Evolutionary conservation across 116 monocot species (phyloP).

Genomic region (Thalassia testudinum): DNA sequence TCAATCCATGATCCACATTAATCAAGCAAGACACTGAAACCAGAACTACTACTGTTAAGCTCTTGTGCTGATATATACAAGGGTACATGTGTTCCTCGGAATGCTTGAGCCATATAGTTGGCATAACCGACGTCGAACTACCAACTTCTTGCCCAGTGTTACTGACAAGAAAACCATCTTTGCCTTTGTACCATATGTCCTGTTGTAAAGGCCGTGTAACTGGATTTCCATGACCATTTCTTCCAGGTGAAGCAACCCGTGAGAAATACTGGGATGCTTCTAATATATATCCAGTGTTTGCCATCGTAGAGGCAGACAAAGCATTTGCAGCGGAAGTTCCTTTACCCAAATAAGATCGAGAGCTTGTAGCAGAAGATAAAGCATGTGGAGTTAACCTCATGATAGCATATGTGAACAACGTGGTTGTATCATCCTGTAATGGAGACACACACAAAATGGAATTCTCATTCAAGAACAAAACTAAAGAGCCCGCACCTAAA

Average conservation of each 20-base stretch:
- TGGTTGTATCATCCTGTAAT: slow-evolving; percentile 73
- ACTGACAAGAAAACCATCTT: slow-evolving; percentile 71
- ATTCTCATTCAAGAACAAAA: too few species aligned
- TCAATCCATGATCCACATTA: slow-evolving; percentile 53
- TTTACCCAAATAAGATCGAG: slow-evolving; percentile 80
- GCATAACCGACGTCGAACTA: slow-evolving; percentile 18
- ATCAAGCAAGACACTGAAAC: slow-evolving; percentile 49
- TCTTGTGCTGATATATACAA: slow-evolving; percentile 72
- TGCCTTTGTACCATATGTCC: slow-evolving; percentile 76
- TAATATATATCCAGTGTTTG: slow-evolving; percentile 14
- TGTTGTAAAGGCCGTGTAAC: slow-evolving; percentile 62
- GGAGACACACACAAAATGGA: neutral
- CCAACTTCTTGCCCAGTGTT: slow-evolving; percentile 40
- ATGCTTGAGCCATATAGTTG: slow-evolving; percentile 50
- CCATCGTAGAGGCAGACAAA: slow-evolving; percentile 14
- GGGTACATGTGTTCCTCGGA: slow-evolving; percentile 49
- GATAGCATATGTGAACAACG: slow-evolving; percentile 57
- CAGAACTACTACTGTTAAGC: slow-evolving; percentile 61
- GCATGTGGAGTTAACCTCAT: slow-evolving; percentile 87
- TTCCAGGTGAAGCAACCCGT: slow-evolving; percentile 33
- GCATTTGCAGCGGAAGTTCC: slow-evolving; percentile 33
- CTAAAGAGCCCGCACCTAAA: too few species aligned
- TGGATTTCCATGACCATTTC: slow-evolving; percentile 20
- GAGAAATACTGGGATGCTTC: slow-evolving; percentile 23
- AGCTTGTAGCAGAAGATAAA: slow-evolving; percentile 39